phyloP scores from a whole-genome alignment of 192 early-diverging fungal species.

The Gonapodya sp. region DNA sequence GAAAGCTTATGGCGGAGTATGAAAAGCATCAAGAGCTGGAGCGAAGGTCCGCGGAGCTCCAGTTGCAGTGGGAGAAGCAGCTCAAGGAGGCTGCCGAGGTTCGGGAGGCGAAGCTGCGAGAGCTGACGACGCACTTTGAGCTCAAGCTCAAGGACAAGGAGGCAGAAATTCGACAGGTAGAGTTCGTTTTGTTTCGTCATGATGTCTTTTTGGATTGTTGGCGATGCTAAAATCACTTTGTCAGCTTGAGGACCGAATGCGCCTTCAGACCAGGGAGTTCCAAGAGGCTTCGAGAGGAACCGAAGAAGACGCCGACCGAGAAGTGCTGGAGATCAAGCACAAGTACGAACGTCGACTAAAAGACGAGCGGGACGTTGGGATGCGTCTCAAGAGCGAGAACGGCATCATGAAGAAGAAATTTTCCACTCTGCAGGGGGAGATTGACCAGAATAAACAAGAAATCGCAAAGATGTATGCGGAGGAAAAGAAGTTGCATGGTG shows the following conservation, averaged over 20 bases:
- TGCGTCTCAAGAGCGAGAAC: slow-evolving; percentile 55
- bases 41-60: slow-evolving; percentile 33
- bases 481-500: slow-evolving; percentile 49
- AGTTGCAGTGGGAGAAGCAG: slow-evolving; percentile 44
- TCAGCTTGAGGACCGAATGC: slow-evolving; percentile 47
- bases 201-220: not conserved
- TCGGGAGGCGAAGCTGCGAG: slow-evolving; percentile 36
- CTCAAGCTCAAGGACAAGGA: slow-evolving; percentile 39
- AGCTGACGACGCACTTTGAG: slow-evolving; percentile 45
- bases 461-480: slow-evolving; percentile 48
- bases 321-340: slow-evolving; percentile 42
- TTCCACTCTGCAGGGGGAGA: slow-evolving; percentile 49
- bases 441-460: slow-evolving; percentile 49
- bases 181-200: not conserved
- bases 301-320: slow-evolving; percentile 52
- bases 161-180: slow-evolving; percentile 44
- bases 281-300: slow-evolving; percentile 46
- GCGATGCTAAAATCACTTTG: slow-evolving; percentile 9
- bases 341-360: slow-evolving; percentile 46
- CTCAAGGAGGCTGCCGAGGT: slow-evolving; percentile 39
- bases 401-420: slow-evolving; percentile 59
- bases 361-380: slow-evolving; percentile 45
- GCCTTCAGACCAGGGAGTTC: slow-evolving; percentile 34
- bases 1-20: slow-evolving; percentile 52
- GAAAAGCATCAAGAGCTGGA: slow-evolving; percentile 51